These are phyloP conservation scores for Roridomyces roridus DNA, from an alignment of 768 basidiomycete genomes.

Conservation along the genomic window DNA sequence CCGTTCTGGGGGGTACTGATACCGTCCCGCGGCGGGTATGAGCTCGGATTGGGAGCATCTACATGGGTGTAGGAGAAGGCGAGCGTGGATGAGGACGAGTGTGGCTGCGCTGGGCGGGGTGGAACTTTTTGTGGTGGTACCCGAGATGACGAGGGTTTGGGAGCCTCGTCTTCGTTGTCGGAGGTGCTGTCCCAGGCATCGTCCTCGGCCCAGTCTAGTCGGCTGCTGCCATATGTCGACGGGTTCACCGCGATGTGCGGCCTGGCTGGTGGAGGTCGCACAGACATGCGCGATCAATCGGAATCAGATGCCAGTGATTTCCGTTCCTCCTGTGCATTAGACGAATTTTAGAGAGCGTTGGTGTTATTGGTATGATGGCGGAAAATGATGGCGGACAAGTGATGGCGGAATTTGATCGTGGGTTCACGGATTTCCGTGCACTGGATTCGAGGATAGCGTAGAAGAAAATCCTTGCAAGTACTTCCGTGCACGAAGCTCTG, in stretches of 20 bases:
- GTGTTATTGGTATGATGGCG: too few relatives aligned
- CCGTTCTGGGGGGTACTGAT: slow-evolving; percentile 64
- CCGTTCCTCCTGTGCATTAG: neutral
- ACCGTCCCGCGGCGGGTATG: slow-evolving; percentile 63
- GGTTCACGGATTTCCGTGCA: too few relatives aligned
- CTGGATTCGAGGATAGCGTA: too few relatives aligned
- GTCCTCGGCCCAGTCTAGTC: slow-evolving; percentile 79
- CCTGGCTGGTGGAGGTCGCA: slow-evolving; percentile 74
- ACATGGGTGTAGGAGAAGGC: slow-evolving; percentile 86
- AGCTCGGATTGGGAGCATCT: slow-evolving; percentile 73
- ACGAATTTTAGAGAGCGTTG: too few relatives aligned
- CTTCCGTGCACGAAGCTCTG: too few relatives aligned
- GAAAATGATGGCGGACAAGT: too few relatives aligned
- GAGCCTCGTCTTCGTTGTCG: slow-evolving; percentile 44
- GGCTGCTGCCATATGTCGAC: slow-evolving; percentile 36
- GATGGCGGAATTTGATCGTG: too few relatives aligned
- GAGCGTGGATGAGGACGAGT: slow-evolving; percentile 70
- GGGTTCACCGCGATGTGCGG: slow-evolving; percentile 75
- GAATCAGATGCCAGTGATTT: neutral
- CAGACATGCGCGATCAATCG: slow-evolving; percentile 40
- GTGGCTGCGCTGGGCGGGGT: slow-evolving; percentile 36
- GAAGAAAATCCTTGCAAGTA: too few relatives aligned
- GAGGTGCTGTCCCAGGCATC: slow-evolving; percentile 88
- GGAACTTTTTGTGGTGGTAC: slow-evolving; percentile 57
- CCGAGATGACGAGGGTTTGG: slow-evolving; percentile 65